Base-by-base conservation (phyloP, 73 alveolate species). In the Paramecium bursaria region DNA sequence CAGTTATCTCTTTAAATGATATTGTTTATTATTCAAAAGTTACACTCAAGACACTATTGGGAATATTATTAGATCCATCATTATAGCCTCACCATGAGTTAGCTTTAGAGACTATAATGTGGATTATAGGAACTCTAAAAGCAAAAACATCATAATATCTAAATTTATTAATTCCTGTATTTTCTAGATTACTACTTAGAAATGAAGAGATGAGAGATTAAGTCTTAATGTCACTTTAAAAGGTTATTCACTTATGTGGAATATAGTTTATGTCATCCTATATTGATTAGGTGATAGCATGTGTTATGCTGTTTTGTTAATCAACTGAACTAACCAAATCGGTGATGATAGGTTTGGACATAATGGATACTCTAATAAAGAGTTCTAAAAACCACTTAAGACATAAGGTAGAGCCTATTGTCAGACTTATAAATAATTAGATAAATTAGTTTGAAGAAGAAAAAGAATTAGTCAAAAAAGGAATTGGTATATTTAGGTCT, bases 171-270 rank as follows among this genome's bases (percentile, higher is more conserved):
- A 79, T 79, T 33, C 89, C 89, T 11, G 77, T 79, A 3, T 79
- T 79, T 53, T 33, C 77, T 21, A 60, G 76, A 39, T 39, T 79
- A 25, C 47, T 79, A 9, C 46, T 33, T 35, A 53, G 57, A 46
- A 73, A 79, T 79, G 76, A 53, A 79, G 89, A 79, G 53, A 79
- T 54, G 50, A 53, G 85, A 50, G 89, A 79, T 19, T 53, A 79
- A 10, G 76, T 79, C 19, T 42, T 79, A 5, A 23, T 46, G 11
- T 31, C 76, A 30, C 30, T 79, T 11, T 54, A 79, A 39, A 79
- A 79, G 46, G 76, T 79, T 7, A 79, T 79, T 11, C 50, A 53
- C 21, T 42, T 53, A 7, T 79, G 89, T 79, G 89, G 89, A 53
- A 79, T 48, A 10, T 48, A 74, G 54, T 53, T 39, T 25, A 33